phyloP scores from a whole-genome alignment of 352 stramenopile genomes.

The Pseudoperonospora humuli region DNA sequence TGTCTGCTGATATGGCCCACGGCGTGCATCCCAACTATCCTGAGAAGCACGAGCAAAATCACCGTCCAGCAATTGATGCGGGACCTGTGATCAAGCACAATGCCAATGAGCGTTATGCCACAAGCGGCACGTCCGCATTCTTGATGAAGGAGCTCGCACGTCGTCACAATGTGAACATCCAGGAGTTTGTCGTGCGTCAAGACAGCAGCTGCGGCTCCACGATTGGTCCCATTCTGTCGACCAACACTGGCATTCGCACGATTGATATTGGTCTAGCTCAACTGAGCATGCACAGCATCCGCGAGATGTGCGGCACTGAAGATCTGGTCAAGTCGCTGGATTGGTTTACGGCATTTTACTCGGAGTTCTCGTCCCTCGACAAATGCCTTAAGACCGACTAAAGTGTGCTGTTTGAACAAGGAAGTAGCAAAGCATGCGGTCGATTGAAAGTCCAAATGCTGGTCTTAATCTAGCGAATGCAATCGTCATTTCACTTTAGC shows the following conservation, averaged over 20 bases:
- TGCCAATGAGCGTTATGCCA: slow-evolving; percentile 96
- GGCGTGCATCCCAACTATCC: slow-evolving; percentile 97
- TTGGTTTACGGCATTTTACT: slow-evolving; percentile 91
- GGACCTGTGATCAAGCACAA: slow-evolving; percentile 99
- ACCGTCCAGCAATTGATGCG: slow-evolving; percentile 87
- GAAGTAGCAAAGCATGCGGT: not conserved
- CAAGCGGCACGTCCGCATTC: slow-evolving; percentile 89
- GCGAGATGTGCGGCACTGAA: slow-evolving; percentile 92
- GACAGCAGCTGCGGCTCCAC: slow-evolving; percentile 95
- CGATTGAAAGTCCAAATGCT: no score
- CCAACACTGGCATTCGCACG: slow-evolving; percentile 92
- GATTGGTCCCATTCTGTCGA: slow-evolving; percentile 95
- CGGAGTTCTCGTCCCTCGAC: slow-evolving; percentile 87
- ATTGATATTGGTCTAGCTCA: slow-evolving; percentile 96
- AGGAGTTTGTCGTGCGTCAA: slow-evolving; percentile 96
- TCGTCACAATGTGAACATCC: slow-evolving; percentile 77
- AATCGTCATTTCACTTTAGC: no score
- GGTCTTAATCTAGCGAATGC: no score
- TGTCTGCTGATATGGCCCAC: slow-evolving; percentile 97
- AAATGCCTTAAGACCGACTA: slow-evolving; percentile 70
- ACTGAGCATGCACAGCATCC: slow-evolving; percentile 96
- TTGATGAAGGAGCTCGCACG: slow-evolving; percentile 89
- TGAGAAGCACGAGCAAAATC: slow-evolving; percentile 92
- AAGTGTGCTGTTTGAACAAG: slow-evolving; percentile 7
- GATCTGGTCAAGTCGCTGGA: slow-evolving; percentile 77